These are phyloP conservation scores for Neonectria faginata DNA, from an alignment of 2,329 filamentous ascomycete genomes.

Conservation along the genomic window DNA sequence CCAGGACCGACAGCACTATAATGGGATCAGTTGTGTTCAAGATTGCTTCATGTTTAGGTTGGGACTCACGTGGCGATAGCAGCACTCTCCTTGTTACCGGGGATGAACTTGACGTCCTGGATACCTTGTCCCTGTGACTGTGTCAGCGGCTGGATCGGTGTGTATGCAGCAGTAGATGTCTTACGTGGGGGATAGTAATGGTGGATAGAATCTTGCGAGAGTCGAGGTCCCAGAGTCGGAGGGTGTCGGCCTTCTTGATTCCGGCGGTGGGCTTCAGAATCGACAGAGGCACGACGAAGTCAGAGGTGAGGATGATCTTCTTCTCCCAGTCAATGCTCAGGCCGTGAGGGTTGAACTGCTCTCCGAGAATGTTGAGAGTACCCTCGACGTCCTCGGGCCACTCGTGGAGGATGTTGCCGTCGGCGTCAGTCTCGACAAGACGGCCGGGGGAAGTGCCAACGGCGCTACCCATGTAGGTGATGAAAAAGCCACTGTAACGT, in stretches of 20 bases:
- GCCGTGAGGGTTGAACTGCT: conserved; percentile 73
- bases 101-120: conserved; percentile 75
- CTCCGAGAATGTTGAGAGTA: conserved; percentile 66
- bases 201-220: conserved; percentile 68
- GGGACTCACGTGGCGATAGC: conserved; percentile 64
- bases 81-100: conserved; percentile 67
- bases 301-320: conserved; percentile 69
- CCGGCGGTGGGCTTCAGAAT: conserved; percentile 70
- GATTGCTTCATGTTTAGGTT: accelerated
- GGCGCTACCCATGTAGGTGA: conserved; percentile 72
- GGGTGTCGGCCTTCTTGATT: conserved; percentile 66
- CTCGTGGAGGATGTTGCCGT: conserved; percentile 71
- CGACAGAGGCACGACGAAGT: conserved; percentile 71
- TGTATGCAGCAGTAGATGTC: conserved; percentile 14
- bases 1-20: conserved; percentile 65
- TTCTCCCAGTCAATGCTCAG: conserved; percentile 68
- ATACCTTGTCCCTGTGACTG: conserved; percentile 63
- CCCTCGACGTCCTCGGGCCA: conserved; percentile 68
- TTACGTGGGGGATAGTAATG: conserved; percentile 68
- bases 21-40: background rate
- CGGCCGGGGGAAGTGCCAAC: conserved; percentile 69
- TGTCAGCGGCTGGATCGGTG: background rate
- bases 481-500: conserved; percentile 62
- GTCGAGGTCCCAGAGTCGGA: conserved; percentile 69
- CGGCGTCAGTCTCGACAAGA: conserved; percentile 69